These are phyloP conservation scores for Opeltia flavorubescens DNA, from an alignment of 495 filamentous ascomycete species.

Conservation along the genomic window DNA sequence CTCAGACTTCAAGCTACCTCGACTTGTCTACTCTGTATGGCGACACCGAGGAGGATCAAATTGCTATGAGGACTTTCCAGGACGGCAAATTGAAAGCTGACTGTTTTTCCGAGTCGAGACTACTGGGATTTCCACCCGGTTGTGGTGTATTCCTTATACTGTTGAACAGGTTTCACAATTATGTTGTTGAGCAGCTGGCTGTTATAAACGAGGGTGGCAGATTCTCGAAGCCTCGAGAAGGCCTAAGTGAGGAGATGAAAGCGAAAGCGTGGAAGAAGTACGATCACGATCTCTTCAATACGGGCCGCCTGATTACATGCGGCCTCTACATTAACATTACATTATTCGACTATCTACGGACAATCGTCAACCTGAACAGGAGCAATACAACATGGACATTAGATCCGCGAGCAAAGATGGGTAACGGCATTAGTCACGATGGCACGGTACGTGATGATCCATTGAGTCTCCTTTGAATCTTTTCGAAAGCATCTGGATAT, in stretches of 20 bases:
- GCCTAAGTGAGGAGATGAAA: constrained; percentile 32
- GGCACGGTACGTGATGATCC: not conserved
- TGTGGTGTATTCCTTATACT: constrained; percentile 43
- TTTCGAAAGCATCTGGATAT: too few species aligned
- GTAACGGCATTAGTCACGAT: constrained; percentile 15
- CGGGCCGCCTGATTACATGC: constrained; percentile 61
- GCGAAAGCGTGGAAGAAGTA: constrained; percentile 54
- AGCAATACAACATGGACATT: constrained; percentile 67
- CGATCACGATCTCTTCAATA: constrained; percentile 78
- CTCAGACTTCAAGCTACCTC: constrained; percentile 44
- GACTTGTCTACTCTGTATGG: constrained; percentile 47
- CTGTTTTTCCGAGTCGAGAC: constrained; percentile 39
- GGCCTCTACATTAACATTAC: constrained; percentile 79
- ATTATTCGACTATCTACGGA: constrained; percentile 69
- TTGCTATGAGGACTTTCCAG: constrained; percentile 39
- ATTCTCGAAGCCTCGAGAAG: constrained; percentile 44
- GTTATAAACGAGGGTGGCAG: constrained; percentile 58
- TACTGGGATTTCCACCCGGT: constrained; percentile 41
- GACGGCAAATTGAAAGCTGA: constrained; percentile 45
- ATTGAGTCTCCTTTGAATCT: too few species aligned
- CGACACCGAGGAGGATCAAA: constrained; percentile 41
- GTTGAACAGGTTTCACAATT: constrained; percentile 62
- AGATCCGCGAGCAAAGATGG: constrained; percentile 42
- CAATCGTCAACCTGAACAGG: constrained; percentile 71
- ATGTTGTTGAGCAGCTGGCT: constrained; percentile 54